These are phyloP conservation scores for Malassezia pachydermatis DNA, from an alignment of 1,284 basidiomycete genomes.

Conservation along the genomic window DNA sequence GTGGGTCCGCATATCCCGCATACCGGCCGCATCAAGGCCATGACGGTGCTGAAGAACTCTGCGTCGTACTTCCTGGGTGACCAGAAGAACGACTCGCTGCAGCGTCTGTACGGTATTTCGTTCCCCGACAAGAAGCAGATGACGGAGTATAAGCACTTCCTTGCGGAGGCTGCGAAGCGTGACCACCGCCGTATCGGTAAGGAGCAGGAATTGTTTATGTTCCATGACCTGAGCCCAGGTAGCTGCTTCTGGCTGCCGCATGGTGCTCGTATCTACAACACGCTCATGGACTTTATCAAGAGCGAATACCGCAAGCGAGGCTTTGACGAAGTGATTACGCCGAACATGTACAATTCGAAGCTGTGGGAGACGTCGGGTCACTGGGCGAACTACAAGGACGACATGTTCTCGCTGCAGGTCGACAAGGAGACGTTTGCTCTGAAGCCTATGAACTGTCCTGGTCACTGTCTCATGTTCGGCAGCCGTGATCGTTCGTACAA, in stretches of 20 bases:
- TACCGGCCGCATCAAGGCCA: slow-evolving; percentile 85
- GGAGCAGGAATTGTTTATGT: slow-evolving; percentile 90
- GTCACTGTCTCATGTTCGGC: slow-evolving; percentile 93
- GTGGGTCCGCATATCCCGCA: slow-evolving; percentile 95
- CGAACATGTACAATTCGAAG: slow-evolving; percentile 94
- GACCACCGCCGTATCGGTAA: slow-evolving; percentile 70
- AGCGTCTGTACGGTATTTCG: slow-evolving; percentile 95
- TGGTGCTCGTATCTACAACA: slow-evolving; percentile 93
- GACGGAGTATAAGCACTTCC: slow-evolving; percentile 87
- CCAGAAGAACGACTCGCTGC: slow-evolving; percentile 82
- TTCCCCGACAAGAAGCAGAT: slow-evolving; percentile 97
- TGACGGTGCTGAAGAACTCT: slow-evolving; percentile 60
- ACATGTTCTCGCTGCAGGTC: slow-evolving; percentile 87
- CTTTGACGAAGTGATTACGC: slow-evolving; percentile 66
- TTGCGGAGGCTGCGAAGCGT: slow-evolving; percentile 90
- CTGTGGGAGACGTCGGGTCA: slow-evolving; percentile 98
- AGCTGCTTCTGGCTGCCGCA: slow-evolving; percentile 95
- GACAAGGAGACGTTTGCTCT: slow-evolving; percentile 66
- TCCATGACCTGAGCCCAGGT: slow-evolving; percentile 90
- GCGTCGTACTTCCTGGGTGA: slow-evolving; percentile 97
- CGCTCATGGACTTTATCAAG: slow-evolving; percentile 71
- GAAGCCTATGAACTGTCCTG: slow-evolving; percentile 99
- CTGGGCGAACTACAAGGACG: slow-evolving; percentile 78
- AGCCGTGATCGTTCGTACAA: slow-evolving; percentile 86
- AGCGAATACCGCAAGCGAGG: slow-evolving; percentile 52